Conservation (phyloP, 208 protist species). For the Strigomonas culicis region DNA sequence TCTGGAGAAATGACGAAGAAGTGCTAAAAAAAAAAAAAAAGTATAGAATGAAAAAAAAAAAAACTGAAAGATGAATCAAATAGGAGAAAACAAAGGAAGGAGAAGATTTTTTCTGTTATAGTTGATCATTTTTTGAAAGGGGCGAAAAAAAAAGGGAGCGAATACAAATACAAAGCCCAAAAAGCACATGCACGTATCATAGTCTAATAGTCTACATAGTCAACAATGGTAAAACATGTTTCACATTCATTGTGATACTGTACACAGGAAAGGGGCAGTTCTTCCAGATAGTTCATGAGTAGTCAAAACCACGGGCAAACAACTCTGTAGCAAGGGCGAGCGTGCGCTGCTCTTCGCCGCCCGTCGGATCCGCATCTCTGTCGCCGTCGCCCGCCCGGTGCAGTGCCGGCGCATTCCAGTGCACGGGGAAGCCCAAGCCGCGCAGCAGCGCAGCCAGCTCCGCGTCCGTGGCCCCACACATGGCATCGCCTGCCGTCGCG, state of each 20-base stretch:
- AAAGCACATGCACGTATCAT: neutral
- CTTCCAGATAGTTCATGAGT: neutral
- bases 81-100: neutral
- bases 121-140: neutral
- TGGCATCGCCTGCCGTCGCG: neutral
- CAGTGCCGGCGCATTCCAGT: neutral
- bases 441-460: neutral
- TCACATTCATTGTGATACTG: too few relatives aligned
- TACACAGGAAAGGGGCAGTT: too few relatives aligned
- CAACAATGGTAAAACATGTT: too few relatives aligned
- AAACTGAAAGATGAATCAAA: neutral
- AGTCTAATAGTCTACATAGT: neutral
- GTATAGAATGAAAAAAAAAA: neutral
- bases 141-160: neutral
- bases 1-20: neutral
- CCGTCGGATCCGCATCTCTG: neutral
- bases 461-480: neutral
- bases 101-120: neutral
- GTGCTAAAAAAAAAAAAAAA: conserved; percentile 6
- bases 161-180: neutral
- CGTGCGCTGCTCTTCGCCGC: neutral
- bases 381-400: neutral
- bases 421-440: neutral
- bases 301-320: neutral
- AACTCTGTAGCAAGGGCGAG: neutral